Evolutionary conservation across 1,284 basidiomycete species (phyloP).

Genomic region (Ganoderma resinaceum): DNA sequence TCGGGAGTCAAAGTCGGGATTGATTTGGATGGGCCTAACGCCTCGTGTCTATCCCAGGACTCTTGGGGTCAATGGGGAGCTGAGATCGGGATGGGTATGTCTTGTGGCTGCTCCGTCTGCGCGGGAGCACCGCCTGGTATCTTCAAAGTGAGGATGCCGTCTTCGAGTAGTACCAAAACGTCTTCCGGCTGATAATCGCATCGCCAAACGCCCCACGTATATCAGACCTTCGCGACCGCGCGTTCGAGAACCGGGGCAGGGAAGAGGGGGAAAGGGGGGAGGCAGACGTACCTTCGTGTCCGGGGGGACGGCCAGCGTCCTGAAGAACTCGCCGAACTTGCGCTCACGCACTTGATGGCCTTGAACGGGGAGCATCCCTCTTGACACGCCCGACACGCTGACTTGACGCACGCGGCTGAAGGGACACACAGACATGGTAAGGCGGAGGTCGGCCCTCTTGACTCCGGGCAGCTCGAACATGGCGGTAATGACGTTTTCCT

Average conservation of each 20-base stretch:
- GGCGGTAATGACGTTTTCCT: constrained; percentile 54
- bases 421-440: constrained; percentile 60
- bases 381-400: constrained; percentile 52
- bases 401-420: constrained; percentile 65
- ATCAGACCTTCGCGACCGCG: not conserved
- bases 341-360: constrained; percentile 52
- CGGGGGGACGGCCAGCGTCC: constrained; percentile 62
- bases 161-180: constrained; percentile 36
- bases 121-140: constrained; percentile 34
- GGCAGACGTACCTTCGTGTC: constrained; percentile 57
- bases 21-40: not conserved
- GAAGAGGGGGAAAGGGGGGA: not conserved
- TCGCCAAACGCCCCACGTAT: not conserved
- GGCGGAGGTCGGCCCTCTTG: constrained; percentile 55
- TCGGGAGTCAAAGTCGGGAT: not conserved
- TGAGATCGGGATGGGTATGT: constrained; percentile 29
- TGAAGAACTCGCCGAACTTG: constrained; percentile 56
- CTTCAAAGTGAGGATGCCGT: constrained; percentile 41
- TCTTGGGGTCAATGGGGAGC: not conserved
- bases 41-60: not conserved
- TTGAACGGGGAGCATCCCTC: constrained; percentile 44
- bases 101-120: constrained; percentile 30
- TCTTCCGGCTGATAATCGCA: constrained; percentile 36
- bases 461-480: constrained; percentile 72
- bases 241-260: not conserved